These are phyloP conservation scores for Pseudogymnoascus sp. DNA, from an alignment of 2,329 filamentous ascomycete species.

Conservation along the genomic window DNA sequence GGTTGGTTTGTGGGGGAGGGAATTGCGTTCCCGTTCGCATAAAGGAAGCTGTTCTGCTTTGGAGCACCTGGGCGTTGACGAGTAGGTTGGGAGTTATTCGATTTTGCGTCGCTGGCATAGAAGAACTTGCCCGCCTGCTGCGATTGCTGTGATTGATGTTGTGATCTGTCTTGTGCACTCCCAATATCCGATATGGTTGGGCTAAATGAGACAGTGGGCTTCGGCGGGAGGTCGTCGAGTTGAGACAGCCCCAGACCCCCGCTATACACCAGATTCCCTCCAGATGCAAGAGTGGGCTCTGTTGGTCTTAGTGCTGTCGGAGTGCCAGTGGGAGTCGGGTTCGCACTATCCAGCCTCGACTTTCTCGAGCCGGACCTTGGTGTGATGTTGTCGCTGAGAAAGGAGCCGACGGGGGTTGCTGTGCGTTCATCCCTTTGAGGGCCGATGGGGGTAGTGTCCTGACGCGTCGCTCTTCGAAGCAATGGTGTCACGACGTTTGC, in stretches of 20 bases:
- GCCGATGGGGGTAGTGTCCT: conserved; percentile 16
- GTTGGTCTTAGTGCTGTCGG: conserved; percentile 31
- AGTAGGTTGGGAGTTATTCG: conserved; percentile 21
- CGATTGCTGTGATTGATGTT: neutral
- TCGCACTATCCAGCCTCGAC: conserved; percentile 59
- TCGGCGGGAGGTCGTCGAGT: neutral
- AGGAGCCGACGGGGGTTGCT: conserved; percentile 41
- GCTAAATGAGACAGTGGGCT: conserved; percentile 32
- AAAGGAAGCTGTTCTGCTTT: conserved; percentile 34
- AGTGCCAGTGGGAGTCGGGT: conserved; percentile 56
- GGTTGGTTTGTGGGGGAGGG: conserved; percentile 23
- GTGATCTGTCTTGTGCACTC: neutral
- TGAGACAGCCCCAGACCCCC: conserved; percentile 2
- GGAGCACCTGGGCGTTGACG: conserved; percentile 32
- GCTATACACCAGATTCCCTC: neutral
- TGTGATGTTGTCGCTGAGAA: conserved; percentile 62
- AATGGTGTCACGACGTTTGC: conserved; percentile 22
- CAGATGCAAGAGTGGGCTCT: neutral
- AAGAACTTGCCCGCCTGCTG: conserved; percentile 63
- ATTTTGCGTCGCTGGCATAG: conserved; percentile 71
- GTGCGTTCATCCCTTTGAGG: conserved; percentile 39
- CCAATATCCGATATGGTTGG: conserved; percentile 29
- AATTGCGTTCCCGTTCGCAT: conserved; percentile 38
- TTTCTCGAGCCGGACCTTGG: conserved; percentile 69
- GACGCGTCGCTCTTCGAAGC: conserved; percentile 42